Base-by-base conservation (phyloP, 257 asterid genomes). In the Linaria vulgaris region DNA sequence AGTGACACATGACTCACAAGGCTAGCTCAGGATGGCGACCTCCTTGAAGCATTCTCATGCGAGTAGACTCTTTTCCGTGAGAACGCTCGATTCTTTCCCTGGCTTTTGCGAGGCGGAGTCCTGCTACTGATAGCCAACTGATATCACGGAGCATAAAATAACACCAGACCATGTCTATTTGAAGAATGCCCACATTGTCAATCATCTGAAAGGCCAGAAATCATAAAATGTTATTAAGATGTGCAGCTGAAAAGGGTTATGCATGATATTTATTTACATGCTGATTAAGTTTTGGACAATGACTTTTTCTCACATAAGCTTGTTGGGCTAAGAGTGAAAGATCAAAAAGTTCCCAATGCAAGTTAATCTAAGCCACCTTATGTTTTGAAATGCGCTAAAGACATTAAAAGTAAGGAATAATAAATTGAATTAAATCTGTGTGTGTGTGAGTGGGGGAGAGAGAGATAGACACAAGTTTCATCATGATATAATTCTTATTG, bases 111-210 rank as follows among this genome's bases (percentile, higher is more conserved):
- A 92, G 94, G 66, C 99, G 97, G 47, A 74, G 19, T 17, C 95
- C 97, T 9, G 97, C 99, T 75, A 79, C 90, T 22, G 95, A 80
- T 31, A 92, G 88, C 94, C 95, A 87, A 78, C 85, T 82, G 68
- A 92, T 89, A 80, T 92, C 99, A 6, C 81, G 89, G 45, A 92
- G 95, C 97, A 89, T 87, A 69, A 89, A 80, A 76, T 85, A 92
- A 82, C 99, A 92, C 99, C 97, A 92, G 54, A 92, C 99, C 86
- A 92, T 87, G 74, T 92, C 97, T 76, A 92, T 83, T 85, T 92
- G 99, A 55, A 89, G 86, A 70, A 92, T 83, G 22, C 97, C 56
- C 38, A 85, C 99, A 55, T 92, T 92, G 70, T 92, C 99, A 72
- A 89, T 83, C 97, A 89, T 83, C 97, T 89, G 82, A 53, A 72